Percentiles rank a stretch among this genome's conserved stretches.
Evolutionary conservation across 805 yeast species (phyloP).

Genomic region (Kodamaea restingae): DNA sequence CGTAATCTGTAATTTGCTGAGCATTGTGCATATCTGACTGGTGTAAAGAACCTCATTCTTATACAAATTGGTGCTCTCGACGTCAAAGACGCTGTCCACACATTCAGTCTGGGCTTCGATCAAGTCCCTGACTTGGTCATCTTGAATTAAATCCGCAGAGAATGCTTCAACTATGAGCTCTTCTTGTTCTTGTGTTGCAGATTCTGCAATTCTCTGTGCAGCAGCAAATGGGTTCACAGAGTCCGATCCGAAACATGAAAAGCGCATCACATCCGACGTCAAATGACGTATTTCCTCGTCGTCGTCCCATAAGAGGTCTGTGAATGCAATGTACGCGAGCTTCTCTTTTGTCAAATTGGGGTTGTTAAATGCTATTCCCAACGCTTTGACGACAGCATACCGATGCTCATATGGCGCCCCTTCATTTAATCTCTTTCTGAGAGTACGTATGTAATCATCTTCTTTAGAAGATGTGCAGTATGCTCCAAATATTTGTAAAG

Average conservation of each 20-base stretch:
- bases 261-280: constrained; percentile 42
- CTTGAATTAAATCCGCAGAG: neutral
- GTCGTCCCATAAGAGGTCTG: constrained; percentile 56
- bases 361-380: constrained; percentile 20
- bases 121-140: constrained; percentile 5
- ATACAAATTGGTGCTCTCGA: constrained; percentile 67
- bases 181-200: neutral
- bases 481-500: constrained; percentile 51
- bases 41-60: constrained; percentile 40
- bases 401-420: constrained; percentile 44
- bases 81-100: constrained; percentile 46
- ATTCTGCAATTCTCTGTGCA: constrained; percentile 5
- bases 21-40: constrained; percentile 1
- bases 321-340: constrained; percentile 16
- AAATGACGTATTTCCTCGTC: constrained; percentile 53
- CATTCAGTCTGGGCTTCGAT: neutral
- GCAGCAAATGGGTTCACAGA: constrained; percentile 8
- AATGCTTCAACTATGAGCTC: constrained; percentile 10
- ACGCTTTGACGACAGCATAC: constrained; percentile 42
- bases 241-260: neutral
- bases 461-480: constrained; percentile 23
- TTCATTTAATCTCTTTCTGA: constrained; percentile 35
- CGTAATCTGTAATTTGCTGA: neutral
- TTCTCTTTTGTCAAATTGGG: constrained; percentile 1
- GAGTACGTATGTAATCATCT: constrained; percentile 7